A percentile compares a stretch with the other conserved stretches of the same genome.
Conservation (phyloP, 2,329 filamentous ascomycete species). For the Xylariaceae sp. region DNA sequence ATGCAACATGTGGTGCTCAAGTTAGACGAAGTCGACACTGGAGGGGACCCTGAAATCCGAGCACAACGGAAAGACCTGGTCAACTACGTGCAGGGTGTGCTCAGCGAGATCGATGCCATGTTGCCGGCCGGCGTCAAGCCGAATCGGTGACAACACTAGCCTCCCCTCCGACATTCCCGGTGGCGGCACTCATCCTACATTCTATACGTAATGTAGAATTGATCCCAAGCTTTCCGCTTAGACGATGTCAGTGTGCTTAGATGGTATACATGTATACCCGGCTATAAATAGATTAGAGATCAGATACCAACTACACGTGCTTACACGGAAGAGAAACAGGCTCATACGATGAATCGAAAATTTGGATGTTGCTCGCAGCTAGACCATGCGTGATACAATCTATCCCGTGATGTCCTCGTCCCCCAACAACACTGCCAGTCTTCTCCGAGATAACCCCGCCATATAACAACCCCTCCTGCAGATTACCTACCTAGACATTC, state of each 20-base stretch:
- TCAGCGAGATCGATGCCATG: constrained; percentile 59
- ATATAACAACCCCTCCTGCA: too few species aligned
- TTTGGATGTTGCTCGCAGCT: too few species aligned
- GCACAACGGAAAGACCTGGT: constrained; percentile 67
- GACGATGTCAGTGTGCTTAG: constrained; percentile 3
- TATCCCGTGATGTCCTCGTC: too few species aligned
- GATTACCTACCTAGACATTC: too few species aligned
- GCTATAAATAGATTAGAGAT: not conserved
- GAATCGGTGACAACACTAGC: constrained; percentile 15
- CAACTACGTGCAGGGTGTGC: constrained; percentile 62
- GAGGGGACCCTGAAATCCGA: constrained; percentile 62
- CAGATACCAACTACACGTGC: not conserved
- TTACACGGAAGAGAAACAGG: not conserved
- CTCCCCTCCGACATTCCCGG: not conserved
- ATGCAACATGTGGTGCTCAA: constrained; percentile 74
- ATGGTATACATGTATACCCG: constrained; percentile 4
- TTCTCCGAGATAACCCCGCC: too few species aligned
- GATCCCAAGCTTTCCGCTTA: not conserved
- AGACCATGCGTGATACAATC: too few species aligned
- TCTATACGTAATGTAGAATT: not conserved
- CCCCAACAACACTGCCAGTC: too few species aligned
- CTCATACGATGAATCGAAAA: too few species aligned
- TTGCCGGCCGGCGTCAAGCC: constrained; percentile 22
- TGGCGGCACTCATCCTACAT: not conserved
- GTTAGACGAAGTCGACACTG: constrained; percentile 70